phyloP scores from a whole-genome alignment of 106 monocot genomes.

The Acorus calamus region DNA sequence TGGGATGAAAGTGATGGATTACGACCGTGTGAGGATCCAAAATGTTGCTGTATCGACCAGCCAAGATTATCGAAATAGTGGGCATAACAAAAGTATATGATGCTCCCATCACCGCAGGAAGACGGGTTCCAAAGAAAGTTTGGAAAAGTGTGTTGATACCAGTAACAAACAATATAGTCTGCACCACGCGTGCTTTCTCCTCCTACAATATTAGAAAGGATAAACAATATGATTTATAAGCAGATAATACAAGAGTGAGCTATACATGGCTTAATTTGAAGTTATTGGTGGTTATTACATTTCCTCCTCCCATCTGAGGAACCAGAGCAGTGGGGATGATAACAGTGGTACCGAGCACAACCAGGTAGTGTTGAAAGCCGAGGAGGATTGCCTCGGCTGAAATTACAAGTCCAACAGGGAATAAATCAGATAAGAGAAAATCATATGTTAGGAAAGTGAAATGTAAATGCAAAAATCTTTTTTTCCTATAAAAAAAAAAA shows the following conservation, averaged over 20 bases:
- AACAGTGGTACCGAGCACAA: slow-evolving; percentile 97
- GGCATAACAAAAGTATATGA: slow-evolving; percentile 92
- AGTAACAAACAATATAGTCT: slow-evolving; percentile 83
- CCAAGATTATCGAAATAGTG: slow-evolving; percentile 92
- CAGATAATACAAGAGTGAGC: neutral
- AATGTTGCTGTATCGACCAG: slow-evolving; percentile 80
- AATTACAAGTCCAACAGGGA: neutral
- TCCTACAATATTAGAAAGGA: slow-evolving; percentile 29
- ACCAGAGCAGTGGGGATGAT: slow-evolving; percentile 97
- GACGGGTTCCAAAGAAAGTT: slow-evolving; percentile 74
- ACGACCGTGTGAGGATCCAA: slow-evolving; percentile 63
- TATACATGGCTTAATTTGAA: neutral
- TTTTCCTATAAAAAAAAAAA: too few species aligned
- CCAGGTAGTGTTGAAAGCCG: slow-evolving; percentile 92
- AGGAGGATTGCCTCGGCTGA: slow-evolving; percentile 92
- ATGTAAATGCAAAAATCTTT: too few species aligned
- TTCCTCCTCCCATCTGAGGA: slow-evolving; percentile 98
- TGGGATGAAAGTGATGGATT: neutral
- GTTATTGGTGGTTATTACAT: slow-evolving; percentile 32
- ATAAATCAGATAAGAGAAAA: neutral
- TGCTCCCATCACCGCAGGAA: slow-evolving; percentile 90
- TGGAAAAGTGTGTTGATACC: slow-evolving; percentile 89
- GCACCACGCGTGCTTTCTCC: slow-evolving; percentile 91
- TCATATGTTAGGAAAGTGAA: neutral
- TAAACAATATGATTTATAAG: neutral